Evolutionary conservation across 306 rosid genomes (phyloP).

Genomic region (Senna tora): DNA sequence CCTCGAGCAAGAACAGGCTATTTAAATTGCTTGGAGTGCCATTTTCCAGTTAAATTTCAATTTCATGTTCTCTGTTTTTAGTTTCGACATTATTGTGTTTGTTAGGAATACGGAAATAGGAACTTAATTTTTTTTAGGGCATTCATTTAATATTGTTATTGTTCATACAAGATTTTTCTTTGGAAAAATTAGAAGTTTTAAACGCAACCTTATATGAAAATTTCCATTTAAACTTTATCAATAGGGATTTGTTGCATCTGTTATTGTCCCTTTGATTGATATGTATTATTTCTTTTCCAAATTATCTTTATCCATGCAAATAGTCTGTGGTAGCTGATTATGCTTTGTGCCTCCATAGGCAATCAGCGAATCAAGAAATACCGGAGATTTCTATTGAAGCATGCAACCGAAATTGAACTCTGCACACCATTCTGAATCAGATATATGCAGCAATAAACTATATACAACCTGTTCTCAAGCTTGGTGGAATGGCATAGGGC

Average conservation of each 20-base stretch:
- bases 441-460: neutral
- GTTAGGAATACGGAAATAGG: too few species aligned
- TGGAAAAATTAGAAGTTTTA: neutral
- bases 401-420: constrained; percentile 35
- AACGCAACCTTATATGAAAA: neutral
- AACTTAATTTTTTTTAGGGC: neutral
- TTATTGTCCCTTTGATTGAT: neutral
- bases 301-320: neutral
- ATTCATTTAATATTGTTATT: neutral
- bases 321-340: neutral
- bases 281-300: neutral
- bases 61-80: neutral
- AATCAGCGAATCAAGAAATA: neutral
- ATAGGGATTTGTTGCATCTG: neutral
- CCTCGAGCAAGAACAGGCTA: neutral
- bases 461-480: constrained; percentile 19
- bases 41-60: neutral
- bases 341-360: constrained; percentile 6
- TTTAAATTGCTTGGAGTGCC: neutral
- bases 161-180: neutral
- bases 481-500: constrained; percentile 40
- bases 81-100: neutral
- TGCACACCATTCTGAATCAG: constrained; percentile 12
- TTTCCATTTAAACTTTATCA: too few species aligned
- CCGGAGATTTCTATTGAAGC: constrained; percentile 13